Evolutionary conservation across 2,329 filamentous ascomycete species (phyloP), one percentile per base, ranked within the genome.

Genomic region (Pseudogymnoascus sp.): DNA sequence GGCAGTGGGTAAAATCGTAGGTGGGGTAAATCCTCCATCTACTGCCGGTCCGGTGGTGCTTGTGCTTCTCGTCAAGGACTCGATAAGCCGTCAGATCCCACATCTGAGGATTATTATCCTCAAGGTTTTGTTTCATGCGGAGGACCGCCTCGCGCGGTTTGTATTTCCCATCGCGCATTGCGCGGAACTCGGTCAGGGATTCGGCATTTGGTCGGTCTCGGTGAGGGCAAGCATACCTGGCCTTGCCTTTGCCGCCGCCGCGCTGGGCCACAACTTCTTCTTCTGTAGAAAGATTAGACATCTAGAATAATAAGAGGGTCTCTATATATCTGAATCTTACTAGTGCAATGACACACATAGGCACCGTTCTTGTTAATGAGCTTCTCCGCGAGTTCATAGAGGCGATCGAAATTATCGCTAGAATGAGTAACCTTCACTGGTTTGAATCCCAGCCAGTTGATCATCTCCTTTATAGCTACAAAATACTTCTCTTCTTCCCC

Each of bases 11-110:
- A 72, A 95, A 95, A 73, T 96, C 92, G 70, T 97, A 97, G 0
- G 93, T 95, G 0, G 94, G 94, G 72, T 96, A 97, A 64, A 97
- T 95, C 74, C 85, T 88, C 91, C 92, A 97, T 70, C 88, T 85
- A 65, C 83, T 78, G 30, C 89, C 90, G 0, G 92, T 96, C 35
- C 90, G 83, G 74, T 90, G 85, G 16, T 50, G 43, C 22, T 16
- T 50, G 72, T 95, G 91, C 62, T 82, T 76, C 43, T 90, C 85
- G 69, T 88, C 83, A 64, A 91, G 81, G 61, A 97, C 87, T 63
- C 93, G 85, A 74, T 96, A 97, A 12, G 93, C 93, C 1, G 90
- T 89, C 60, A 96, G 76, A 78, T 97, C 93, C 93, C 92, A 97
- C 89, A 96, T 92, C 74, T 96, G 90, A 5, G 92, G 91, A 72